These are phyloP conservation scores for Skeletonema grethae DNA, from an alignment of 108 stramenopile species.

Conservation along the genomic window DNA sequence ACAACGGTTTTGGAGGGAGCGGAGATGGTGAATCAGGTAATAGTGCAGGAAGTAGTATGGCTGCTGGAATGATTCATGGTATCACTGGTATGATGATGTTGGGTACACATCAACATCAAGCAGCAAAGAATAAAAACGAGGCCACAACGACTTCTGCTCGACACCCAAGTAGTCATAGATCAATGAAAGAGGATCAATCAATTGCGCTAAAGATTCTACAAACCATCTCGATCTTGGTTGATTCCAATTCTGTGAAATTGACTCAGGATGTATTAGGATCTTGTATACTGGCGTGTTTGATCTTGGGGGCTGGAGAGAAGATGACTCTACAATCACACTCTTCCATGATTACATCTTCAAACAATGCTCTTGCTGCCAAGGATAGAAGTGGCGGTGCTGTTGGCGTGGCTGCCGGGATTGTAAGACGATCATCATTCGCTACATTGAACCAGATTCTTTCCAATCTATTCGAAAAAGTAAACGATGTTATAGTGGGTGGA, in stretches of 20 bases:
- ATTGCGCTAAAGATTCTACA: conserved; percentile 48
- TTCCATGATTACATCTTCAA: background rate
- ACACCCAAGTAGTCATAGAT: conserved; percentile 19
- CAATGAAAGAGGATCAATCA: conserved; percentile 54
- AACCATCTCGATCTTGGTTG: conserved; percentile 51
- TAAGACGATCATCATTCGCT: conserved; percentile 45
- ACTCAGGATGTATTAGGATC: conserved; percentile 42
- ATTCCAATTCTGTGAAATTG: conserved; percentile 42
- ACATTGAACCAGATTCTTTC: conserved; percentile 53
- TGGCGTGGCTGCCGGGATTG: conserved; percentile 30
- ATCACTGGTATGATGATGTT: conserved; percentile 9
- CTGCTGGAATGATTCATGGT: conserved; percentile 30
- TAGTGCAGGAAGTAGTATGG: conserved; percentile 13
- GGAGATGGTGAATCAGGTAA: conserved; percentile 1
- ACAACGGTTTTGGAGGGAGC: conserved; percentile 8
- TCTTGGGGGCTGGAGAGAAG: conserved; percentile 39
- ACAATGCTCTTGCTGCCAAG: conserved; percentile 6
- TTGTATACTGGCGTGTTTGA: conserved; percentile 45
- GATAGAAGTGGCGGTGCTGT: conserved; percentile 6
- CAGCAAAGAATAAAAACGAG: background rate
- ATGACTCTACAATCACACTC: conserved; percentile 5
- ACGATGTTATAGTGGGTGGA: conserved; percentile 32
- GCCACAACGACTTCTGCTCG: conserved; percentile 1
- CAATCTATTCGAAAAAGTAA: conserved; percentile 40
- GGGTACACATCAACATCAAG: conserved; percentile 14